Evolutionary conservation across 257 asterid species (phyloP), one percentile per base, ranked within the genome.

Genomic region (Capsicum baccatum): DNA sequence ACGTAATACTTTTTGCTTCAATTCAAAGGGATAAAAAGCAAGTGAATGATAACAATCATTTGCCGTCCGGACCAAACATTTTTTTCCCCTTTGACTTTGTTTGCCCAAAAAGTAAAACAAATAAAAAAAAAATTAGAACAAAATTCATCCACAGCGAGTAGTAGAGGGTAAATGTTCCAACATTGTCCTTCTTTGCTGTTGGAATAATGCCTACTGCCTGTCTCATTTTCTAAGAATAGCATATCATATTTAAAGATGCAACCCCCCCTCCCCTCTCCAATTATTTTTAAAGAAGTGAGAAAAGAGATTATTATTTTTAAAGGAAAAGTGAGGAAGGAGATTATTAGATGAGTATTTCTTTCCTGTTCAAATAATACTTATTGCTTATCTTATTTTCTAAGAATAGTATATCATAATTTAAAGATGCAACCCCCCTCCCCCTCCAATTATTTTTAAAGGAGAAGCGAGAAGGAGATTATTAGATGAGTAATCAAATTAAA

Each of bases 301-400:
- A 39, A 39, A 4, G 44, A 3, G 44, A 39, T 39, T 39, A 39
- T 39, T 39, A 39, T 39, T 39, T 39, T 39, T 39, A 4, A 39
- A 39, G 44, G 44, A 39, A 5, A 39, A 39, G 5, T 3, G 5
- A 4, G 44, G 44, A 39, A 39, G 44, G 44, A 3, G 44, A 39
- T 39, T 39, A 39, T 39, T 26, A 26, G 33, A 26, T 26, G 33
- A 26, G 33, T 26, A 26, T 26, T 68, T 68, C 21, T 37, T 37
- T 37, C 26, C 11, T 68, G 21, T 15, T 14, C 9, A 21, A 37
- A 39, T 68, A 9, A 68, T 68, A 1, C 26, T 52, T 47, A 52
- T 76, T 54, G 37, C 64, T 78, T 78, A 19, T 78, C 81, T 26
- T 78, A 52, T 63, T 39, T 54, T 78, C 47, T 14, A 78, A 78